A percentile compares a stretch with the other conserved stretches of the same genome.
Conservation (phyloP, 805 yeast genomes). For the Metschnikowia picachoensis region DNA sequence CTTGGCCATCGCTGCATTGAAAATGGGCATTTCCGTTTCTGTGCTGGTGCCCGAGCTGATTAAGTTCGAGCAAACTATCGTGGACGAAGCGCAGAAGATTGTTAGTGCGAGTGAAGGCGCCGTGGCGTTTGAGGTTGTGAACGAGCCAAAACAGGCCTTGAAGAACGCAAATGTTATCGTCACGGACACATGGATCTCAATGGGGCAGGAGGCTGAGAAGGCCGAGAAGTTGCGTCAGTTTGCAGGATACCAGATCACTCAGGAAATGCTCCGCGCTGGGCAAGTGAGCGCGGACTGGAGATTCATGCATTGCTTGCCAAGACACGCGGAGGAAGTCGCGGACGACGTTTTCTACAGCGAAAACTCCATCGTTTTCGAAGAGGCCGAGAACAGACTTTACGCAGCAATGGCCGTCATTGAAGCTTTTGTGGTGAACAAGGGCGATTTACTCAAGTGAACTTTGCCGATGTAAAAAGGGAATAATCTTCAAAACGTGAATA, state of each 20-base stretch:
- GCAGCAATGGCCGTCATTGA: constrained; percentile 95
- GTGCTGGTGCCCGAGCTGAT: constrained; percentile 82
- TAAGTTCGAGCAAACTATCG: constrained; percentile 55
- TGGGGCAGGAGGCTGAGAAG: constrained; percentile 93
- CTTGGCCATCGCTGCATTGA: constrained; percentile 81
- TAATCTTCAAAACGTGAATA: not conserved
- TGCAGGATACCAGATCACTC: constrained; percentile 79
- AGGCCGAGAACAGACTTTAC: constrained; percentile 93
- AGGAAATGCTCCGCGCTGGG: constrained; percentile 55
- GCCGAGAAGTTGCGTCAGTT: constrained; percentile 71
- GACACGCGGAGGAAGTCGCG: constrained; percentile 90
- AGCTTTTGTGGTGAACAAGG: constrained; percentile 69
- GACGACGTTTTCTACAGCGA: constrained; percentile 89
- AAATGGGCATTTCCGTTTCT: constrained; percentile 76
- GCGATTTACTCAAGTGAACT: constrained; percentile 14
- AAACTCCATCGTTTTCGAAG: constrained; percentile 79
- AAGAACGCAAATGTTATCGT: constrained; percentile 76
- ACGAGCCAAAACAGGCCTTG: constrained; percentile 75
- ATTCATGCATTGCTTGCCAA: constrained; percentile 97
- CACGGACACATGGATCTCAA: constrained; percentile 95
- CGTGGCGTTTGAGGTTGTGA: constrained; percentile 49
- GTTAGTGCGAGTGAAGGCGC: constrained; percentile 47
- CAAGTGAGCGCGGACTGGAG: constrained; percentile 66
- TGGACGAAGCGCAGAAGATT: constrained; percentile 42
- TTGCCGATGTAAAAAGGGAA: not conserved